These are phyloP conservation scores for Coriolopsis trogii DNA, from an alignment of 1,284 basidiomycete species.

Conservation along the genomic window DNA sequence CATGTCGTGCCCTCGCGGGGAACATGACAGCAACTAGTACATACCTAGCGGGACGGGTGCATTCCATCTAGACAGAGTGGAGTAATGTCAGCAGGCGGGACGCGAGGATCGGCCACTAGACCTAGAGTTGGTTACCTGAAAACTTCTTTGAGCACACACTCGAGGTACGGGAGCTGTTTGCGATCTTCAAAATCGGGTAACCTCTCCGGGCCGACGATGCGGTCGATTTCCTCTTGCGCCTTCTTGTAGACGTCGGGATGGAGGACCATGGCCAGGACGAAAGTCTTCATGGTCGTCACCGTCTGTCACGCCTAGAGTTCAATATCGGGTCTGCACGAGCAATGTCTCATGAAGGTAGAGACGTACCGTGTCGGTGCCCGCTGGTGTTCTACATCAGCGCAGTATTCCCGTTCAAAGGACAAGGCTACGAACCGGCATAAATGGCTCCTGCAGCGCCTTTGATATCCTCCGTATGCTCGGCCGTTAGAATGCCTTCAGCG, in stretches of 20 bases:
- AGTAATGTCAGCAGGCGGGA: no score
- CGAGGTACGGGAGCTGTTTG: slow-evolving; percentile 36
- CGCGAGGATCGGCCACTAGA: no score
- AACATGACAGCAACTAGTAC: background rate
- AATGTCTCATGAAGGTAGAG: background rate
- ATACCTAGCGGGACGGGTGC: slow-evolving; percentile 26
- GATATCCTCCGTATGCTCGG: slow-evolving; percentile 28
- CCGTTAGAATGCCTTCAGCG: slow-evolving; percentile 11
- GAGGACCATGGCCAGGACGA: slow-evolving; percentile 28
- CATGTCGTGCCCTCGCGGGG: background rate
- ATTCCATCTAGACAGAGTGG: slow-evolving; percentile 22
- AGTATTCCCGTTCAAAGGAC: background rate
- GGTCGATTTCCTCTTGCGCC: slow-evolving; percentile 37
- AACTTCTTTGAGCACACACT: slow-evolving; percentile 38
- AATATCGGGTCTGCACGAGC: no score
- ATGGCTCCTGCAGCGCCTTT: slow-evolving; percentile 28
- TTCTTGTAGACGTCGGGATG: slow-evolving; percentile 32
- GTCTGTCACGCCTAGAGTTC: slow-evolving; percentile 20
- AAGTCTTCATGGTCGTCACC: slow-evolving; percentile 25
- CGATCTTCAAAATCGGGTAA: slow-evolving; percentile 38
- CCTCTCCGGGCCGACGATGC: slow-evolving; percentile 32
- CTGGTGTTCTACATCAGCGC: slow-evolving; percentile 10
- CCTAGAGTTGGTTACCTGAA: no score
- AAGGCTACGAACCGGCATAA: slow-evolving; percentile 25
- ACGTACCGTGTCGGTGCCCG: slow-evolving; percentile 28